These are phyloP conservation scores for Ulota crispa DNA, from an alignment of 225 moss, liverwort and hornwort species.

Conservation along the genomic window DNA sequence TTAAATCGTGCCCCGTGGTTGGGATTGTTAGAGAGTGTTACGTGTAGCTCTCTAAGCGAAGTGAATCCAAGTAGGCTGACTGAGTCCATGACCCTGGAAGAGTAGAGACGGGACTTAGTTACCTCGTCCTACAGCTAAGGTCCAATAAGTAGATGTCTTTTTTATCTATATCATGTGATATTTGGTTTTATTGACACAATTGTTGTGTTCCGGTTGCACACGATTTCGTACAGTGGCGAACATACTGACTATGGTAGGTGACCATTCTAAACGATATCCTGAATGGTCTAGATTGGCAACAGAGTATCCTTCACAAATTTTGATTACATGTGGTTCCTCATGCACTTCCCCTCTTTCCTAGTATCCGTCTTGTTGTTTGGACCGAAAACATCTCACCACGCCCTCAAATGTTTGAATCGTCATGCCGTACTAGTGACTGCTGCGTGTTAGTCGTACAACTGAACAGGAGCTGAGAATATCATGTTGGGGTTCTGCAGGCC, in stretches of 20 bases:
- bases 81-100: not conserved
- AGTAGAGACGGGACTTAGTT: conserved; percentile 15
- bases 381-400: not conserved
- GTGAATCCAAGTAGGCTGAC: conserved; percentile 6
- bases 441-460: conserved; percentile 8
- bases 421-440: not conserved
- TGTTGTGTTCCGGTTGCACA: conserved; percentile 27
- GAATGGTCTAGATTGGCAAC: conserved; percentile 12
- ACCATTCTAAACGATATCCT: not conserved
- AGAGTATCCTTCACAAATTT: not conserved
- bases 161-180: not conserved
- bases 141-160: conserved; percentile 5
- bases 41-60: not conserved
- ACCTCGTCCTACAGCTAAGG: not conserved
- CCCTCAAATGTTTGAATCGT: not conserved
- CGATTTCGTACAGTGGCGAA: conserved; percentile 60
- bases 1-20: not conserved
- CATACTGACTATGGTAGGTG: conserved; percentile 93
- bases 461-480: conserved; percentile 13
- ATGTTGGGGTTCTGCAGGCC: conserved; percentile 55
- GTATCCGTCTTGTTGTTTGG: not conserved
- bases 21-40: conserved; percentile 16
- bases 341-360: not conserved
- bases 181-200: conserved; percentile 17
- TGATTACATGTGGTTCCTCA: not conserved